Evolutionary conservation across 2,329 filamentous ascomycete genomes (phyloP).

Genomic region (Penicillium sp.): DNA sequence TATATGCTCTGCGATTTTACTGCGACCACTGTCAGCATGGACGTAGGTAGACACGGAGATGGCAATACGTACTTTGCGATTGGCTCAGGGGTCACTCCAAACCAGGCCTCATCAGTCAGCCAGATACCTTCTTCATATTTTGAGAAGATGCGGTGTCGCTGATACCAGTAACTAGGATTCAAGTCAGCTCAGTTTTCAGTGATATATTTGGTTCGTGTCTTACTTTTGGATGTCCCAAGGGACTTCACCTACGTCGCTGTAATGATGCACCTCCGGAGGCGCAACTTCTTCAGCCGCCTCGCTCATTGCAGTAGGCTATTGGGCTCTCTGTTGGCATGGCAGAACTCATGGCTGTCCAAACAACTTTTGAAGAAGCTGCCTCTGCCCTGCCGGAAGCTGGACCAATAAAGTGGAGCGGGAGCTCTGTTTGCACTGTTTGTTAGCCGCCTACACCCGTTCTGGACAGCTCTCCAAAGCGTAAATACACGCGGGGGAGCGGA

Average conservation of each 20-base stretch:
- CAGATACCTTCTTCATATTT: constrained; percentile 82
- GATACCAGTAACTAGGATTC: constrained; percentile 73
- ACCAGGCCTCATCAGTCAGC: constrained; percentile 94
- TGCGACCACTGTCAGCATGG: constrained; percentile 26
- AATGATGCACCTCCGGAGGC: constrained; percentile 60
- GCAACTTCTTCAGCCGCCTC: constrained; percentile 25
- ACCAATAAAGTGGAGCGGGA: constrained; percentile 7
- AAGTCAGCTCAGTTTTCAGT: constrained; percentile 10
- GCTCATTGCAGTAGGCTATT: constrained; percentile 24
- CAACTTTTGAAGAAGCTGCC: background rate
- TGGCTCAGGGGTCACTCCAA: constrained; percentile 90
- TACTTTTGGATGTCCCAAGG: constrained; percentile 84
- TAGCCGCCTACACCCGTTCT: constrained; percentile 3
- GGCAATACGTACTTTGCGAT: constrained; percentile 65
- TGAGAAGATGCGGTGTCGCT: constrained; percentile 82
- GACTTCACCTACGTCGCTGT: constrained; percentile 65
- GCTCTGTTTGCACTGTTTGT: constrained; percentile 22
- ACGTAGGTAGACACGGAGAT: constrained; percentile 4
- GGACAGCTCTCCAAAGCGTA: constrained; percentile 16
- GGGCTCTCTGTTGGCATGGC: constrained; percentile 1
- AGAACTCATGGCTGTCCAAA: background rate
- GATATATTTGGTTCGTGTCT: constrained; percentile 18
- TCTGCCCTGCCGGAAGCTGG: background rate
- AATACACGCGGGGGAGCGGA: constrained; percentile 7
- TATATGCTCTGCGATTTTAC: constrained; percentile 73